phyloP scores from a whole-genome alignment of 495 filamentous ascomycete genomes.

The Penicillium salamii region DNA sequence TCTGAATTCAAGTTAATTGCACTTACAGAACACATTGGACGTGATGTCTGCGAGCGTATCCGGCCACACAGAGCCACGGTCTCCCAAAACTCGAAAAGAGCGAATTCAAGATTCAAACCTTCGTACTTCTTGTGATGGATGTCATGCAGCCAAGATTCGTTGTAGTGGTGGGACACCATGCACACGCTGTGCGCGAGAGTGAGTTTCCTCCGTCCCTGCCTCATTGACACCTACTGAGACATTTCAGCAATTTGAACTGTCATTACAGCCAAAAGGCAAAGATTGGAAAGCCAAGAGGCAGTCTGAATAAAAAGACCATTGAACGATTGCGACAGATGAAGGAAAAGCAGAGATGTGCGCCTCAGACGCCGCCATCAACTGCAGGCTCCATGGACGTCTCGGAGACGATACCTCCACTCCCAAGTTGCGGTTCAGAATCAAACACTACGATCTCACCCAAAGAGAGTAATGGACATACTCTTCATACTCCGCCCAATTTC shows the following conservation, averaged over 20 bases:
- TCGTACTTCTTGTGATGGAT: conserved; percentile 13
- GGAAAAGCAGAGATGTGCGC: neutral
- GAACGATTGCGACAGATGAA: conserved; percentile 5
- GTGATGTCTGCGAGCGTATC: no score
- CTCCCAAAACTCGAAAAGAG: no score
- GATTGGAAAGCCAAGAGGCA: conserved; percentile 13
- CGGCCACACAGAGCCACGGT: no score
- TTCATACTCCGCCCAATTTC: no score
- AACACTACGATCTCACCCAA: no score
- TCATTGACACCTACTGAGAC: no score
- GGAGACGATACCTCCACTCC: no score
- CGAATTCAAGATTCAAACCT: neutral
- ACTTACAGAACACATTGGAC: no score
- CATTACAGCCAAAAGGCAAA: conserved; percentile 9
- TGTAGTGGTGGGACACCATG: conserved; percentile 12
- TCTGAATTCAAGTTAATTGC: no score
- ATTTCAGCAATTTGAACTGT: neutral
- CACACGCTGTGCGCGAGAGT: conserved; percentile 5
- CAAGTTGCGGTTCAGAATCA: no score
- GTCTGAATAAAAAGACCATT: conserved; percentile 10
- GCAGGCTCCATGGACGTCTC: neutral
- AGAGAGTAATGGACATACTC: no score
- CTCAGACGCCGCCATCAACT: neutral
- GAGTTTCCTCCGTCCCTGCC: neutral
- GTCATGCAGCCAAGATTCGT: conserved; percentile 12